These are phyloP conservation scores for Tylopilus sp. DNA, from an alignment of 1,284 basidiomycete species.

Conservation along the genomic window DNA sequence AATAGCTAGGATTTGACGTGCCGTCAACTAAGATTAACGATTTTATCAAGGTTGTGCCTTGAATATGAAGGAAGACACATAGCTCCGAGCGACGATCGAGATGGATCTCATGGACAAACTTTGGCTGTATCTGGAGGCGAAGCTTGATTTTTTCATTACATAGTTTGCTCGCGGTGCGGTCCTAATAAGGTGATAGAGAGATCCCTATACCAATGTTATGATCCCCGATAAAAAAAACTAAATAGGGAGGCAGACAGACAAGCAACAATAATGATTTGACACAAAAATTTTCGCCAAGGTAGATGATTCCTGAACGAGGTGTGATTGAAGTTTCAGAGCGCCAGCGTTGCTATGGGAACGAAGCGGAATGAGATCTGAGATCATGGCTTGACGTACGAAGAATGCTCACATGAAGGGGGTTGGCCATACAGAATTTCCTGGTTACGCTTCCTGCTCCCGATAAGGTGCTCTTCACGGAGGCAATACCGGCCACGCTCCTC, in stretches of 20 bases:
- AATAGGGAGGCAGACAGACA: slow-evolving; percentile 38
- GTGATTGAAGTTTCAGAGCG: slow-evolving; percentile 4
- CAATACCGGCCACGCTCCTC: slow-evolving; percentile 57
- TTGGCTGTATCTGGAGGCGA: no score
- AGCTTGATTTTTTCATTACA: no score
- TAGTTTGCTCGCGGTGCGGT: slow-evolving; percentile 15
- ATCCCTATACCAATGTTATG: slow-evolving; percentile 41
- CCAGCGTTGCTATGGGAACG: background rate
- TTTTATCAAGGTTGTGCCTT: no score
- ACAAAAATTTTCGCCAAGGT: slow-evolving; percentile 32
- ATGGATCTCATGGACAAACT: no score
- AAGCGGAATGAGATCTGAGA: slow-evolving; percentile 2
- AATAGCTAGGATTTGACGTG: no score
- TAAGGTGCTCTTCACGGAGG: slow-evolving; percentile 41
- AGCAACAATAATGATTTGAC: slow-evolving; percentile 48
- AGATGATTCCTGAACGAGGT: slow-evolving; percentile 12
- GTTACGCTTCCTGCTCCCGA: slow-evolving; percentile 48
- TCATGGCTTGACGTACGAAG: background rate
- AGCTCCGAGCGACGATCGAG: no score
- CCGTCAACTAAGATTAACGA: no score
- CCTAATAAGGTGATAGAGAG: no score
- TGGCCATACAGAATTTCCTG: slow-evolving; percentile 44
- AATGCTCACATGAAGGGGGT: slow-evolving; percentile 35
- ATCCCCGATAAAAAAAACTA: slow-evolving; percentile 41
- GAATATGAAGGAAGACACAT: no score